Conservation (phyloP, 352 stramenopile genomes). For the Phytopythium sindhum region DNA sequence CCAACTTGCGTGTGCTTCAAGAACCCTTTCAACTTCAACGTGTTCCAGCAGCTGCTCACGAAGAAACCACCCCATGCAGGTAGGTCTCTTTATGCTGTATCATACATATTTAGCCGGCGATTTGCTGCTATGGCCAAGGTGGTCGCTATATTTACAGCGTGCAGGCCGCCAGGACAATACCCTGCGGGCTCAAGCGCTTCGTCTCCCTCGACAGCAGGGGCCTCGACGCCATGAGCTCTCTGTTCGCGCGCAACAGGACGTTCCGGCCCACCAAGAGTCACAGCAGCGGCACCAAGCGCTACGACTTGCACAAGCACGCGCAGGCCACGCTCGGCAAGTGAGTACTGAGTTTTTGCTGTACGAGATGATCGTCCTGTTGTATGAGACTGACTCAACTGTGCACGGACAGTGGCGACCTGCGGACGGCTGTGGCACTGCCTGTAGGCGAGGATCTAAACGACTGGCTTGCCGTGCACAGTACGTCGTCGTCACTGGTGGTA, state of each 20-base stretch:
- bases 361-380: neutral
- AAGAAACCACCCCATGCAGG: no score
- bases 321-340: slow-evolving; percentile 82
- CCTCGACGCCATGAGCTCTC: slow-evolving; percentile 41
- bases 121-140: no score
- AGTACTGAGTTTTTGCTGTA: slow-evolving; percentile 7
- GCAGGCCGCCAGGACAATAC: no score
- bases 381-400: neutral
- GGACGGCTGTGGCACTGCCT: slow-evolving; percentile 52
- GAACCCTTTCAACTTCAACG: no score
- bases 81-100: no score
- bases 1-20: no score
- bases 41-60: no score
- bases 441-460: slow-evolving; percentile 88
- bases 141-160: no score
- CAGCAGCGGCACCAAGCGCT: slow-evolving; percentile 74
- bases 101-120: no score
- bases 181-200: no score
- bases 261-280: slow-evolving; percentile 87
- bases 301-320: slow-evolving; percentile 80
- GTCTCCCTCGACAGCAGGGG: no score
- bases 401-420: slow-evolving; percentile 56
- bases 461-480: slow-evolving; percentile 92
- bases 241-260: slow-evolving; percentile 84
- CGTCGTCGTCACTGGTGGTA: slow-evolving; percentile 10